phyloP scores from a whole-genome alignment of 257 asterid species.

The Solanum sejunctum region DNA sequence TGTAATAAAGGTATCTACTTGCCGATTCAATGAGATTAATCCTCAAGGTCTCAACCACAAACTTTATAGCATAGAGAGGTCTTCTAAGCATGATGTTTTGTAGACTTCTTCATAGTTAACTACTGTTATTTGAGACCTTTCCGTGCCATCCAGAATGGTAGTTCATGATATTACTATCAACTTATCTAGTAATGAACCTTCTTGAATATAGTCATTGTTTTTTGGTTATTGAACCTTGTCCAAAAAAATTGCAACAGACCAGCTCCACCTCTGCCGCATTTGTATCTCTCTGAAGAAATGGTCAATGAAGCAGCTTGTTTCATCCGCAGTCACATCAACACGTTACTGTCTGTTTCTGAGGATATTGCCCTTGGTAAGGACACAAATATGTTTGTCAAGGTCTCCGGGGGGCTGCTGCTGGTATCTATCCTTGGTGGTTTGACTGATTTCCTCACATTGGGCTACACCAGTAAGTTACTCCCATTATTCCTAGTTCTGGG shows the following conservation, averaged over 20 bases:
- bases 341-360: conserved; percentile 37
- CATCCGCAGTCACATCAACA: conserved; percentile 31
- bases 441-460: conserved; percentile 41
- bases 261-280: conserved; percentile 72
- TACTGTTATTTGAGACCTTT: not conserved
- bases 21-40: not conserved
- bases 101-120: not conserved
- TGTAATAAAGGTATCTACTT: not conserved
- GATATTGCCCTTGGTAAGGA: conserved; percentile 62
- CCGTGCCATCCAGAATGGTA: not conserved
- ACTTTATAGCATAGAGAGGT: not conserved
- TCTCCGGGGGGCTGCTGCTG: conserved; percentile 28
- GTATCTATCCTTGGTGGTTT: conserved; percentile 41
- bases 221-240: not conserved
- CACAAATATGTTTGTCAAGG: conserved; percentile 43
- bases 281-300: conserved; percentile 62
- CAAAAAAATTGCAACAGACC: conserved; percentile 42
- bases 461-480: conserved; percentile 41
- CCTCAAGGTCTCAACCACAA: not conserved
- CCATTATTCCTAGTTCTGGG: not conserved
- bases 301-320: conserved; percentile 33
- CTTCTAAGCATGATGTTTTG: not conserved
- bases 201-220: not conserved
- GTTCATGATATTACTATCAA: not conserved
- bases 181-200: not conserved